A percentile compares a stretch with the other conserved stretches of the same genome.
Evolutionary conservation across 202 grass and related monocot species (phyloP).

Genomic region (Brachypodium distachyon): DNA sequence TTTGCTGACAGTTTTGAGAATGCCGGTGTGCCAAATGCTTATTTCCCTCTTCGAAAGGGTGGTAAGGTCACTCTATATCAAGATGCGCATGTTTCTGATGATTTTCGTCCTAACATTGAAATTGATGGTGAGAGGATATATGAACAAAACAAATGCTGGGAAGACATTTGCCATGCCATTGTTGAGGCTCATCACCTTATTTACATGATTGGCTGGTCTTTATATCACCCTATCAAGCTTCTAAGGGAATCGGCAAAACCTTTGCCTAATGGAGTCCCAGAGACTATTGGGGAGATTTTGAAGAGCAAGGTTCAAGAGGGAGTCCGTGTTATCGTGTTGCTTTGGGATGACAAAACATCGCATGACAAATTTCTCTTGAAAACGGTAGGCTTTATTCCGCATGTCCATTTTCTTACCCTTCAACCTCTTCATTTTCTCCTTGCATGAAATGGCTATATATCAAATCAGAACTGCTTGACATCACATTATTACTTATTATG

Average conservation of each 20-base stretch:
- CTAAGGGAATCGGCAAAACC: constrained; percentile 54
- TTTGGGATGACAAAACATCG: constrained; percentile 98
- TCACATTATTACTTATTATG: neutral
- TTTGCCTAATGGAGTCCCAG: constrained; percentile 41
- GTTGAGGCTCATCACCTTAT: constrained; percentile 87
- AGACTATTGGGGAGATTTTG: constrained; percentile 63
- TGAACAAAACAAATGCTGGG: constrained; percentile 90
- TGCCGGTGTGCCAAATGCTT: constrained; percentile 76
- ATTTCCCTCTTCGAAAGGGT: constrained; percentile 79
- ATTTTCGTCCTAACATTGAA: constrained; percentile 54
- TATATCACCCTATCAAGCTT: constrained; percentile 72
- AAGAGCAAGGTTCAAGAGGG: constrained; percentile 80
- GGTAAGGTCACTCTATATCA: constrained; percentile 74
- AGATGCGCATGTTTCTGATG: constrained; percentile 81
- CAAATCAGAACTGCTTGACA: neutral
- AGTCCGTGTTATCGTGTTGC: constrained; percentile 83
- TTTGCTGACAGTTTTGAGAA: constrained; percentile 27
- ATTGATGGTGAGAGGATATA: constrained; percentile 59
- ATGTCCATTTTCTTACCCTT: neutral
- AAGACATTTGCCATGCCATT: constrained; percentile 92
- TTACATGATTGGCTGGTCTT: constrained; percentile 85
- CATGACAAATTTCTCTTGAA: constrained; percentile 90
- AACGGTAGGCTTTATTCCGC: constrained; percentile 53
- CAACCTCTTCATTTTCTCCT: constrained; percentile 1
- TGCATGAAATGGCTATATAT: neutral